Evolutionary conservation across 2,329 filamentous ascomycete genomes (phyloP).

Genomic region (Keithomyces neogunnii): DNA sequence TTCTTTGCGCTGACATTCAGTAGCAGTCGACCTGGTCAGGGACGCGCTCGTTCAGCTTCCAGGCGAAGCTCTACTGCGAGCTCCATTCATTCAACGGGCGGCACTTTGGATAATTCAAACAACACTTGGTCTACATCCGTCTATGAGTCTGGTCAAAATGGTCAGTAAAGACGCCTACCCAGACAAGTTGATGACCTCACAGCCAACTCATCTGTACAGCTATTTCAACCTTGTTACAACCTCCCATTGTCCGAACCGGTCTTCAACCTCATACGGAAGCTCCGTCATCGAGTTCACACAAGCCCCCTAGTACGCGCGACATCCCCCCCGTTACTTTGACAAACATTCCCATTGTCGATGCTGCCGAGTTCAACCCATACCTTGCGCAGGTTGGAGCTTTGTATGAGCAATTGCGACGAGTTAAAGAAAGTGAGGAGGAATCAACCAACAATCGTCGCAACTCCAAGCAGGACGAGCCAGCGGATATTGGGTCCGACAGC

Average conservation of each 20-base stretch:
- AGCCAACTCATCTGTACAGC: conserved; percentile 36
- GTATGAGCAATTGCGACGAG: conserved; percentile 80
- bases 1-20: conserved; percentile 15
- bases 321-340: conserved; percentile 90
- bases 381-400: conserved; percentile 75
- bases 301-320: conserved; percentile 75
- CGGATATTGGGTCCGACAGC: conserved; percentile 31
- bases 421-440: conserved; percentile 70
- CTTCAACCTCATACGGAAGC: conserved; percentile 70
- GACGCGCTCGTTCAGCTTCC: conserved; percentile 36
- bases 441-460: conserved; percentile 33
- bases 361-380: conserved; percentile 75
- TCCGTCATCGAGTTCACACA: conserved; percentile 62
- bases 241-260: conserved; percentile 82
- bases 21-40: conserved; percentile 35
- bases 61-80: conserved; percentile 78
- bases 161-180: conserved; percentile 29
- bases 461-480: conserved; percentile 33
- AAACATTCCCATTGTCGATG: conserved; percentile 75
- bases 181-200: background rate
- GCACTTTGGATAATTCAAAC: conserved; percentile 65
- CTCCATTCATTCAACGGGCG: conserved; percentile 80
- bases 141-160: conserved; percentile 75
- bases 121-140: conserved; percentile 46
- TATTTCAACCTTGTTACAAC: conserved; percentile 88